phyloP scores from a whole-genome alignment of 1,284 basidiomycete species.

The Trichosporon sp. region DNA sequence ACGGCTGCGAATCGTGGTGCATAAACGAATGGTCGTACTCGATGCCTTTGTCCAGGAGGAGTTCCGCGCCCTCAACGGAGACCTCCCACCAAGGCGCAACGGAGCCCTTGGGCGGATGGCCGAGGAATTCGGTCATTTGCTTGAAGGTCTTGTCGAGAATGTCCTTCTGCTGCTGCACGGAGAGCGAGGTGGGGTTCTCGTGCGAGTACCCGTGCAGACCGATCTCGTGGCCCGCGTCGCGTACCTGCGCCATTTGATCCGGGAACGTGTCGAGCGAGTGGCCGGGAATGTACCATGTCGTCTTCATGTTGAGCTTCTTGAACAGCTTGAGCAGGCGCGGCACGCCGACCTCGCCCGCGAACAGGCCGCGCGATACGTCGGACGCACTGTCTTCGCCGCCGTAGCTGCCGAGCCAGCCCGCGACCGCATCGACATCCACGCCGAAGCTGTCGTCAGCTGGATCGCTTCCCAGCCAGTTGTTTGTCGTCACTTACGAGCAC shows the following conservation, averaged over 20 bases:
- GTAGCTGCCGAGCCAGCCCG: slow-evolving; percentile 62
- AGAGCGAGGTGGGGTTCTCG: slow-evolving; percentile 70
- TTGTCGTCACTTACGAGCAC: slow-evolving; percentile 24
- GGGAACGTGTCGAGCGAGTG: slow-evolving; percentile 58
- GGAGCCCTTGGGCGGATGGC: slow-evolving; percentile 66
- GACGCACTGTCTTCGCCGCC: slow-evolving; percentile 55
- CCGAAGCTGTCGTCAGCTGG: slow-evolving; percentile 53
- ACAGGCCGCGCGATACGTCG: slow-evolving; percentile 57
- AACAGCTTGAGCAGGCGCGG: slow-evolving; percentile 71
- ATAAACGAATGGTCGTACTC: slow-evolving; percentile 68
- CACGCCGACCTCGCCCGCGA: slow-evolving; percentile 69
- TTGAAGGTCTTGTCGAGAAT: slow-evolving; percentile 70
- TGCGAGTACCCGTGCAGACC: slow-evolving; percentile 76
- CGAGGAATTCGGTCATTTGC: slow-evolving; percentile 69
- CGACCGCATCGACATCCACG: slow-evolving; percentile 68
- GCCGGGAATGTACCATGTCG: slow-evolving; percentile 70
- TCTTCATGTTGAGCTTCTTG: slow-evolving; percentile 69
- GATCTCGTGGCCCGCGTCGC: slow-evolving; percentile 58
- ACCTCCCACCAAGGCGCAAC: slow-evolving; percentile 82
- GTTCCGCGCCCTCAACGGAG: slow-evolving; percentile 67
- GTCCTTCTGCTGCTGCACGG: slow-evolving; percentile 69
- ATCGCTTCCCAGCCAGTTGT: too few relatives aligned
- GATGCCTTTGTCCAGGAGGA: slow-evolving; percentile 73
- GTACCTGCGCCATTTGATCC: slow-evolving; percentile 54
- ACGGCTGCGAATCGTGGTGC: slow-evolving; percentile 66